These are phyloP conservation scores for Thymus quinquecostatus DNA, from an alignment of 257 asterid genomes.

Conservation along the genomic window DNA sequence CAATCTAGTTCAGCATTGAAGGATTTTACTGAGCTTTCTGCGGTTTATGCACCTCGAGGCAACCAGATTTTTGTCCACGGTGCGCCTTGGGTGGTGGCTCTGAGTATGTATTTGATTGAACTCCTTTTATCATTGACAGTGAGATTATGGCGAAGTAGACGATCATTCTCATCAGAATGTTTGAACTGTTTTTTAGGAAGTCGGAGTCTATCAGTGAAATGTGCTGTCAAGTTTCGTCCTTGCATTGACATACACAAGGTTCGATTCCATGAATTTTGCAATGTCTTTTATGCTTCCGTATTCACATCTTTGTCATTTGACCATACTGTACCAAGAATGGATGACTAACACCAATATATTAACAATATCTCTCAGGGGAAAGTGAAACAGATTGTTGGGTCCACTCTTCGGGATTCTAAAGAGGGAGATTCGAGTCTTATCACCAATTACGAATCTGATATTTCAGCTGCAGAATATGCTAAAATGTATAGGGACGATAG, in stretches of 20 bases:
- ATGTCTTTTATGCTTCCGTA: neutral
- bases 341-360: slow-evolving; percentile 14
- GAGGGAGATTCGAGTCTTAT: slow-evolving; percentile 72
- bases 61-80: slow-evolving; percentile 42
- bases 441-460: slow-evolving; percentile 90
- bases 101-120: slow-evolving; percentile 38
- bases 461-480: slow-evolving; percentile 90
- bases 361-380: slow-evolving; percentile 65
- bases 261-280: slow-evolving; percentile 19
- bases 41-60: slow-evolving; percentile 32
- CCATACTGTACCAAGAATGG: slow-evolving; percentile 1
- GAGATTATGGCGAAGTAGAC: neutral
- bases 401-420: slow-evolving; percentile 82
- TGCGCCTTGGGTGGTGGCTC: slow-evolving; percentile 30
- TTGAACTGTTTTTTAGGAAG: slow-evolving; percentile 45
- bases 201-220: slow-evolving; percentile 49
- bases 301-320: slow-evolving; percentile 4
- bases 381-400: slow-evolving; percentile 98
- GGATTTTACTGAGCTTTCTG: slow-evolving; percentile 33
- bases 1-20: slow-evolving; percentile 44
- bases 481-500: slow-evolving; percentile 74
- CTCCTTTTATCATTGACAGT: neutral
- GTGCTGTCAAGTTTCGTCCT: slow-evolving; percentile 85
- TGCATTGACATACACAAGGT: slow-evolving; percentile 99
- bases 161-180: slow-evolving; percentile 4